Evolutionary conservation across 768 basidiomycete genomes (phyloP), one percentile per base, ranked within the genome.

Genomic region (Asterophora parasitica): DNA sequence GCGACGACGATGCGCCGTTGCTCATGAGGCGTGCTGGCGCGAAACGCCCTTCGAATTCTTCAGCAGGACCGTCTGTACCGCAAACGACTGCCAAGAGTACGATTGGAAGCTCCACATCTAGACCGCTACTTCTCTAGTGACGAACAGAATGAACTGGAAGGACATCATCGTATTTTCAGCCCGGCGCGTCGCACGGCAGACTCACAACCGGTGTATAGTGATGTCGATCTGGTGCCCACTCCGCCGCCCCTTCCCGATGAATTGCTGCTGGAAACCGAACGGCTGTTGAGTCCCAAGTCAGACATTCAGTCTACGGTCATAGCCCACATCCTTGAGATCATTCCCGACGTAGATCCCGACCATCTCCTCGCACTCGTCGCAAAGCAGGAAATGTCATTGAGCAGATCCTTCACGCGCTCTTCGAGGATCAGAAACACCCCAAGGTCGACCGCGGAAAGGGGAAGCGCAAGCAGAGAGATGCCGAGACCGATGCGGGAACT

Each of bases 281-380:
- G n/a, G n/a, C n/a, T n/a, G n/a, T n/a, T n/a, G n/a, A n/a, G n/a
- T 4, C 27, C 33, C n/a, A 27, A 36, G 33, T 52, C 48, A 2
- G 51, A 49, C 6, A 60, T 61, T 19, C 20, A 56, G 43, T 46
- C 67, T 48, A 50, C 55, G 47, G 49, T 43, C 52, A 48, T 83
- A 23, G 71, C 76, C 1, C 78, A 71, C 34, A 71, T 88, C 27
- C 66, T 85, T 30, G 84, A 87, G 56, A 76, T 90, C 37, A 62
- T 88, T 9, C 88, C 88, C 0, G 84, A 88, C 54, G 83, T 88
- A 16, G 71, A 76, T 15, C 79, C 82, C 0, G 66, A 71, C 3
- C 73, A 88, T 52, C 75, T 75, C 10, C 58, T 70, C 17, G 52
- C 60, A 1, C 77, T 87, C 27, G 58, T 87, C 26, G 62, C 70